These are phyloP conservation scores for Cercophora newfieldiana DNA, from an alignment of 495 filamentous ascomycete genomes.

Conservation along the genomic window DNA sequence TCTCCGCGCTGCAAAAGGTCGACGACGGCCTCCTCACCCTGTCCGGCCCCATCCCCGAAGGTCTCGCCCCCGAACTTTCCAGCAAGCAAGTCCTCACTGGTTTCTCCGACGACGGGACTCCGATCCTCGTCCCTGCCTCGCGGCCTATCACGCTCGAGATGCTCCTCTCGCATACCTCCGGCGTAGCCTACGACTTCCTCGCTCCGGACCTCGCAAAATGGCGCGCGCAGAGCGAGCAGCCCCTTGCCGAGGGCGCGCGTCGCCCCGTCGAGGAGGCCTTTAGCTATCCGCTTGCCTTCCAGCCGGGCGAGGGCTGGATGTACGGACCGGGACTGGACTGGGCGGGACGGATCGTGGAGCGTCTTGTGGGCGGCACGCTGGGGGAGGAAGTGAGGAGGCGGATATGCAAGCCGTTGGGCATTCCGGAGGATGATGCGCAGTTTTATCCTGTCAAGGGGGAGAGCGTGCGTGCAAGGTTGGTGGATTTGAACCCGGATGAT, in stretches of 20 bases:
- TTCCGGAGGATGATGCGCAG: slow-evolving; percentile 40
- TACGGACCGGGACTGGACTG: slow-evolving; percentile 36
- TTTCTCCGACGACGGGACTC: slow-evolving; percentile 34
- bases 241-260: slow-evolving; percentile 16
- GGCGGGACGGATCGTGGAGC: slow-evolving; percentile 32
- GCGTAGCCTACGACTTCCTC: slow-evolving; percentile 27
- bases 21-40: slow-evolving; percentile 47
- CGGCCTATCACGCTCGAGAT: slow-evolving; percentile 31
- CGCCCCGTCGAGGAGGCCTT: slow-evolving; percentile 29
- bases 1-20: slow-evolving; percentile 52
- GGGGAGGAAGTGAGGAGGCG: slow-evolving; percentile 23
- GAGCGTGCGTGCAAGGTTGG: slow-evolving; percentile 24
- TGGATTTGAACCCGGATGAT: slow-evolving; percentile 28
- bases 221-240: slow-evolving; percentile 21
- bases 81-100: slow-evolving; percentile 42
- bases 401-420: slow-evolving; percentile 29
- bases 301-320: slow-evolving; percentile 31
- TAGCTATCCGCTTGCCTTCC: slow-evolving; percentile 28
- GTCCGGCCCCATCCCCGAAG: slow-evolving; percentile 41
- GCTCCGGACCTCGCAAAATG: slow-evolving; percentile 21
- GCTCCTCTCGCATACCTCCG: slow-evolving; percentile 30
- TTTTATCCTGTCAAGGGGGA: slow-evolving; percentile 31
- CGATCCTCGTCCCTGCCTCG: slow-evolving; percentile 26
- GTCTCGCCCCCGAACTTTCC: slow-evolving; percentile 43
- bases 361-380: slow-evolving; percentile 18